Conservation (phyloP, 2,329 filamentous ascomycete species). For the Mycosphaerella sp. region DNA sequence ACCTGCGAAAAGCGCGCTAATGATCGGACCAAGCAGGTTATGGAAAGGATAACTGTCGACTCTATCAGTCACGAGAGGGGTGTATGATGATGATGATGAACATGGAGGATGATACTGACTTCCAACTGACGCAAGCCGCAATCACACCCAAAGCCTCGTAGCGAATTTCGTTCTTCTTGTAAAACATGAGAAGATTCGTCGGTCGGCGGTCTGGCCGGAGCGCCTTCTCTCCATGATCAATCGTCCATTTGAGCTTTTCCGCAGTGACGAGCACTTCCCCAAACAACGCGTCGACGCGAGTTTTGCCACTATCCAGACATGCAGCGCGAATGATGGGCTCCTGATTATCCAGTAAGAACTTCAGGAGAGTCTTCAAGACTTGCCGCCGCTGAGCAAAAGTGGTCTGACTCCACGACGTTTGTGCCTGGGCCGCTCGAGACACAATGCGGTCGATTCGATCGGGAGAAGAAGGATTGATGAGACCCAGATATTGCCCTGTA, state of each 20-base stretch:
- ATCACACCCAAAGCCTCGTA: slow-evolving; percentile 94
- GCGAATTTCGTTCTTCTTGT: slow-evolving; percentile 83
- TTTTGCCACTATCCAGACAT: slow-evolving; percentile 92
- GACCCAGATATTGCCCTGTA: slow-evolving; percentile 75
- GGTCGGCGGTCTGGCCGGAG: slow-evolving; percentile 65
- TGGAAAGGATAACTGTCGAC: slow-evolving; percentile 55
- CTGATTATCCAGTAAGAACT: slow-evolving; percentile 81
- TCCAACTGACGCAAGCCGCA: slow-evolving; percentile 91
- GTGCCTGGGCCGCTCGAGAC: slow-evolving; percentile 64
- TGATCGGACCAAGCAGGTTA: slow-evolving; percentile 85
- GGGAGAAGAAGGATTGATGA: slow-evolving; percentile 67
- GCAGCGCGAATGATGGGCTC: slow-evolving; percentile 78
- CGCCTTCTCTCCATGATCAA: slow-evolving; percentile 79
- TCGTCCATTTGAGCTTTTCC: slow-evolving; percentile 92
- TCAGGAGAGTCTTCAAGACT: slow-evolving; percentile 74
- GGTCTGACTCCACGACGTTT: slow-evolving; percentile 69
- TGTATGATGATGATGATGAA: neutral
- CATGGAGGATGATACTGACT: slow-evolving; percentile 50
- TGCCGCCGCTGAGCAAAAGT: slow-evolving; percentile 69
- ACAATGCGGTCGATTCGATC: slow-evolving; percentile 75
- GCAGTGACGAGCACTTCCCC: slow-evolving; percentile 91
- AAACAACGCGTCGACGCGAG: slow-evolving; percentile 85
- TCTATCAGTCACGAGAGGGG: slow-evolving; percentile 1
- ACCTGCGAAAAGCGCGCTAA: slow-evolving; percentile 83
- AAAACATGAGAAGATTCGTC: slow-evolving; percentile 88